Evolutionary conservation across 108 stramenopile genomes (phyloP).

Genomic region (Pseudonitzschia delicatissima): DNA sequence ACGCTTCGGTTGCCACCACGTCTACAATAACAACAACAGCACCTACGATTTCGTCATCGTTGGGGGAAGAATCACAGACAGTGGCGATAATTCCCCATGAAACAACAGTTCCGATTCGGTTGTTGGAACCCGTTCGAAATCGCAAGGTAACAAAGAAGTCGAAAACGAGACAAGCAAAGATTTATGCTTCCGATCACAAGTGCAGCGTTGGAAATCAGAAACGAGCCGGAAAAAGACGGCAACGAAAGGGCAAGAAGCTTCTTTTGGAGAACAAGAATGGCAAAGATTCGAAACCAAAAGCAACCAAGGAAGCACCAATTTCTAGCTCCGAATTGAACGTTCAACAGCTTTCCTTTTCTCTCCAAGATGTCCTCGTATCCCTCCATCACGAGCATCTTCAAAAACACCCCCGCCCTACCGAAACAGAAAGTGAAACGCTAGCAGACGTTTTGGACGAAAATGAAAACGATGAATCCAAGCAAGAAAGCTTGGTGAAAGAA

Average conservation of each 20-base stretch:
- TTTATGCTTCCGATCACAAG: not conserved
- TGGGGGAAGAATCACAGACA: not conserved
- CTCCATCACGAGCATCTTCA: no score
- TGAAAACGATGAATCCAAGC: not conserved
- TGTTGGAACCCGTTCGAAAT: not conserved
- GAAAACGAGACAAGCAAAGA: not conserved
- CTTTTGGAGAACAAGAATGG: not conserved
- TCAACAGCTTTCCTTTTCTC: slow-evolving; percentile 9
- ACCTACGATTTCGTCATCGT: not conserved
- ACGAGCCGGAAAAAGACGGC: not conserved
- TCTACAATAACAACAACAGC: not conserved
- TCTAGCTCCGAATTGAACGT: not conserved
- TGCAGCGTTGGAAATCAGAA: not conserved
- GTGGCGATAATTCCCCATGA: not conserved
- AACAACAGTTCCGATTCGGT: not conserved
- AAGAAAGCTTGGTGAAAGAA: no score
- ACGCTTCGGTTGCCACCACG: not conserved
- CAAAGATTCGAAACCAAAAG: not conserved
- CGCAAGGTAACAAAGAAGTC: slow-evolving; percentile 4
- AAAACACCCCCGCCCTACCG: no score
- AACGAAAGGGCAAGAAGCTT: not conserved
- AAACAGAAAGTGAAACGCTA: not conserved
- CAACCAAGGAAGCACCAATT: not conserved
- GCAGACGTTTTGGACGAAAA: not conserved
- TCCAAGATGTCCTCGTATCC: slow-evolving; percentile 12